phyloP scores from a whole-genome alignment of 2,329 filamentous ascomycete genomes.

The Beauveria caledonica region DNA sequence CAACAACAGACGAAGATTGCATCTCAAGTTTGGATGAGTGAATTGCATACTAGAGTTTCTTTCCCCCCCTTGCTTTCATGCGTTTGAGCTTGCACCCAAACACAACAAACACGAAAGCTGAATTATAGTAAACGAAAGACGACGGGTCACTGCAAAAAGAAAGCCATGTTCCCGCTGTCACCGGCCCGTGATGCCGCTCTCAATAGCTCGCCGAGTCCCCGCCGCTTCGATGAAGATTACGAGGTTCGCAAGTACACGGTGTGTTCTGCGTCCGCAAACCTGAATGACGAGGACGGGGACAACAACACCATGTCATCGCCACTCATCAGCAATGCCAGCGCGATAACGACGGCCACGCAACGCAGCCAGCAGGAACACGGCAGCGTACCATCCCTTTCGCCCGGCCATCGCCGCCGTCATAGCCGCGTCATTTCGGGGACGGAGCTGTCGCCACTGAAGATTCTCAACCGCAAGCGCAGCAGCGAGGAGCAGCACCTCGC shows the following conservation, averaged over 20 bases:
- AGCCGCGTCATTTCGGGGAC: constrained; percentile 49
- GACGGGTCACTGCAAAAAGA: neutral
- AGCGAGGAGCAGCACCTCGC: constrained; percentile 15
- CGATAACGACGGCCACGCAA: constrained; percentile 19
- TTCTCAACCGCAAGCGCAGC: constrained; percentile 29
- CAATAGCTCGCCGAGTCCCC: constrained; percentile 25
- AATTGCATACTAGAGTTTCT: neutral
- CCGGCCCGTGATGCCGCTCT: constrained; percentile 30
- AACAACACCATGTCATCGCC: constrained; percentile 24
- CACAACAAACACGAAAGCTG: neutral
- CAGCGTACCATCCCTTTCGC: constrained; percentile 21
- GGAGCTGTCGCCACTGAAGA: constrained; percentile 50
- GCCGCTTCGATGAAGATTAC: constrained; percentile 24
- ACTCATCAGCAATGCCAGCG: constrained; percentile 40
- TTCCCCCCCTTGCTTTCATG: neutral
- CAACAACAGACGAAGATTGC: neutral
- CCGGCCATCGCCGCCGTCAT: constrained; percentile 40
- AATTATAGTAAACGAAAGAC: neutral
- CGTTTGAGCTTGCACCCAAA: neutral
- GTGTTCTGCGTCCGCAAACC: constrained; percentile 15
- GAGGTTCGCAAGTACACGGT: constrained; percentile 24
- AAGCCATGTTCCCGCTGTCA: constrained; percentile 32
- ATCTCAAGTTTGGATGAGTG: neutral
- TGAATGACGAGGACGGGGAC: neutral
- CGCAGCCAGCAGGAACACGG: neutral